phyloP scores from a whole-genome alignment of 2,329 filamentous ascomycete genomes.

The Nemania sp. region DNA sequence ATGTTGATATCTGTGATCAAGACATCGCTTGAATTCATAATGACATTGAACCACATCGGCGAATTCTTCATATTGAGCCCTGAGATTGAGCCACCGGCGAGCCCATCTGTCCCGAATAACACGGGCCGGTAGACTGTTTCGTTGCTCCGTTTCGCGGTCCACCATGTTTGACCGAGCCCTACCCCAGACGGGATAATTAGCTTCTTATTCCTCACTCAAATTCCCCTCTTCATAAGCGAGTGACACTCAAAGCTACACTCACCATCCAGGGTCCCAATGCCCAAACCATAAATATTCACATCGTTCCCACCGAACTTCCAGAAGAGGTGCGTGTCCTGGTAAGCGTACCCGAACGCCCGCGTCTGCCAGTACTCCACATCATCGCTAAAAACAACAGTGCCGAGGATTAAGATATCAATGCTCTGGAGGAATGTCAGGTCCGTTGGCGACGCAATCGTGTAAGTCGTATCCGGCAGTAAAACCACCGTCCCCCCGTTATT shows the following conservation, averaged over 20 bases:
- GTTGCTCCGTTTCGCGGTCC: constrained; percentile 69
- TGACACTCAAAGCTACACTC: constrained; percentile 24
- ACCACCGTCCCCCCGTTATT: constrained; percentile 71
- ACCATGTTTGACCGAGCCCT: constrained; percentile 71
- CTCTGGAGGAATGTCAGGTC: constrained; percentile 71
- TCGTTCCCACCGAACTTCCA: constrained; percentile 75
- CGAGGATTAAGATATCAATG: constrained; percentile 67
- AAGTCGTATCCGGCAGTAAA: constrained; percentile 64
- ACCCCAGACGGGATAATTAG: background rate
- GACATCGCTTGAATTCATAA: constrained; percentile 71
- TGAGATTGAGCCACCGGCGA: constrained; percentile 67
- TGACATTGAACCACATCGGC: constrained; percentile 68
- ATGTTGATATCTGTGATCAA: constrained; percentile 73
- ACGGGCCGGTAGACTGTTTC: constrained; percentile 70
- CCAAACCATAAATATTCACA: constrained; percentile 71
- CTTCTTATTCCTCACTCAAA: background rate
- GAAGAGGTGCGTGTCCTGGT: constrained; percentile 75
- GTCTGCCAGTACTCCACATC: constrained; percentile 76
- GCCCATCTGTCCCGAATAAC: constrained; percentile 69
- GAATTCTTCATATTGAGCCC: constrained; percentile 70
- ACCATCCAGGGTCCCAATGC: constrained; percentile 49
- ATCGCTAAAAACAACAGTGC: constrained; percentile 63
- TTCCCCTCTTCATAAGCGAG: background rate
- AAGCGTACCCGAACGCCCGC: constrained; percentile 70
- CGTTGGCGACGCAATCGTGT: constrained; percentile 71